phyloP scores from a whole-genome alignment of 108 stramenopile species.

The Fragilaria radians region DNA sequence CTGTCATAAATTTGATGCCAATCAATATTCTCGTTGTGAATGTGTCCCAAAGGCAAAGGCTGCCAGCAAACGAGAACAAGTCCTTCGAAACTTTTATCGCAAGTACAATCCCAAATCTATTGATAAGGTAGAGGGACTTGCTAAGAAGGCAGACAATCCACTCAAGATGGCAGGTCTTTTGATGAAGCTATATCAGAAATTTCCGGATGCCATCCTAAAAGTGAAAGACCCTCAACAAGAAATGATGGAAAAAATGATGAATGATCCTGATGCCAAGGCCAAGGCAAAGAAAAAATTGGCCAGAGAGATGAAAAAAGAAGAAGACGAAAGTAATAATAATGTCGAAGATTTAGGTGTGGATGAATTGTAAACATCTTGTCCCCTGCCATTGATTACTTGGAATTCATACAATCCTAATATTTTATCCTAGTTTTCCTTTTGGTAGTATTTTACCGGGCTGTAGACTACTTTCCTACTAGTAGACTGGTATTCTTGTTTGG shows the following conservation, averaged over 20 bases:
- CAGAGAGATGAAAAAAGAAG: neutral
- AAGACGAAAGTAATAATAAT: neutral
- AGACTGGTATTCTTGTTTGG: no score
- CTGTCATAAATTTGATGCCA: slow-evolving; percentile 26
- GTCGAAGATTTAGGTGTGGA: neutral
- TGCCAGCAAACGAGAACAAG: slow-evolving; percentile 13
- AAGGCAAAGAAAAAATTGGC: neutral
- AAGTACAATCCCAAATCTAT: slow-evolving; percentile 31
- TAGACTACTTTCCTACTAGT: neutral
- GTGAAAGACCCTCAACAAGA: slow-evolving; percentile 23
- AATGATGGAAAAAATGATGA: slow-evolving; percentile 23
- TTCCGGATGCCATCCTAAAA: slow-evolving; percentile 33
- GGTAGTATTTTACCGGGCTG: no score
- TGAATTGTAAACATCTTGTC: no score
- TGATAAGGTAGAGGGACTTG: slow-evolving; percentile 30
- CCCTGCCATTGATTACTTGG: no score
- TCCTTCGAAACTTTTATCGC: slow-evolving; percentile 37
- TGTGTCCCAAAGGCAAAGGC: slow-evolving; percentile 22
- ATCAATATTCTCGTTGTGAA: slow-evolving; percentile 28
- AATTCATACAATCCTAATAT: no score
- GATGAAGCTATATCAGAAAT: slow-evolving; percentile 32
- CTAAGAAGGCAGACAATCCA: slow-evolving; percentile 32
- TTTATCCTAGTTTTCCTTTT: no score
- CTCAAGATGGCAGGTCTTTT: slow-evolving; percentile 29
- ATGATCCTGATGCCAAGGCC: slow-evolving; percentile 1